A percentile compares a stretch with the other conserved stretches of the same genome.
phyloP scores from a whole-genome alignment of 208 protist genomes.

The Trypanosoma lewisi region DNA sequence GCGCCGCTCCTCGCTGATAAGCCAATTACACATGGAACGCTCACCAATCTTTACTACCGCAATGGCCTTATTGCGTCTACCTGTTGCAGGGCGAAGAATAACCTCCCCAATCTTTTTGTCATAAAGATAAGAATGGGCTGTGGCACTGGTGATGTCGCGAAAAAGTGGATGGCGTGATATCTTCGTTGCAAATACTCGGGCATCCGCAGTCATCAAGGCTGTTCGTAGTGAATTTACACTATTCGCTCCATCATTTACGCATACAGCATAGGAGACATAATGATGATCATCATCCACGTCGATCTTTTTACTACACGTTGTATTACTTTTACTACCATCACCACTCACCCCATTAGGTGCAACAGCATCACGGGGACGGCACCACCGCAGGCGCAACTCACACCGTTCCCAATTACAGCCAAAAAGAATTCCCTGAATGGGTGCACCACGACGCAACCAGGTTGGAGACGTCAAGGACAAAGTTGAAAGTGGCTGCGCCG shows the following conservation, averaged over 20 bases:
- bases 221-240: conserved; percentile 73
- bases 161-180: conserved; percentile 79
- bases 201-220: conserved; percentile 43
- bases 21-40: conserved; percentile 60
- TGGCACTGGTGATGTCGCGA: conserved; percentile 49
- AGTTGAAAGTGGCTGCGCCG: conserved; percentile 2
- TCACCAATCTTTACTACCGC: conserved; percentile 77
- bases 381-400: conserved; percentile 77
- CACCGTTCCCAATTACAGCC: conserved; percentile 67
- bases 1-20: conserved; percentile 68
- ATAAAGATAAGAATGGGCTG: conserved; percentile 51
- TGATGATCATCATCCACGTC: conserved; percentile 5
- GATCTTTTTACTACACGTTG: not conserved
- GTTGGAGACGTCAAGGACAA: conserved; percentile 23
- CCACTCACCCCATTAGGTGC: too few relatives aligned
- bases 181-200: conserved; percentile 71
- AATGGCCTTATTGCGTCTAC: conserved; percentile 40
- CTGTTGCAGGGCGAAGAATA: conserved; percentile 54
- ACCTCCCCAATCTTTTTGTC: conserved; percentile 83
- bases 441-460: conserved; percentile 63
- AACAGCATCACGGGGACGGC: conserved; percentile 35
- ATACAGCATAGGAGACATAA: conserved; percentile 34
- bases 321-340: conserved; percentile 9
- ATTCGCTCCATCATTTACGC: conserved; percentile 39
- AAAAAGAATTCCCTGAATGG: conserved; percentile 69